Evolutionary conservation across 2,329 filamentous ascomycete genomes (phyloP), one percentile per base, ranked within the genome.

Genomic region (Aspergillus viridinutans): DNA sequence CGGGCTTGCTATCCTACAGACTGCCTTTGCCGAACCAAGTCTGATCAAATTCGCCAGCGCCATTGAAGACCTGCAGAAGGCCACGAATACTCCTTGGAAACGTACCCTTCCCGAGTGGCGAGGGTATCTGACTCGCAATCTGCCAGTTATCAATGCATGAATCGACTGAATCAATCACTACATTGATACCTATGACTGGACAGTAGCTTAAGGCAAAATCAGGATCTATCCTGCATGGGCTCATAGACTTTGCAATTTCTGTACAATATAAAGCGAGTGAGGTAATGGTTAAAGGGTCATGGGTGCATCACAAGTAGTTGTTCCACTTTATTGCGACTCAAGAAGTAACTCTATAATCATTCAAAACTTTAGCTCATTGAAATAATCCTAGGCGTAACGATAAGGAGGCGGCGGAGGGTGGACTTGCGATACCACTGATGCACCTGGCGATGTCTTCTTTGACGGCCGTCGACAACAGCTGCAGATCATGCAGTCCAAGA

Each of bases 1-100:
- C 60, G 84, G 85, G 1, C 69, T 88, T 26, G 83, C 78, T 0
- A 75, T 88, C 3, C 80, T 84, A 75, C 70, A 84, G 53, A 87
- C 84, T 1, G 85, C 85, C 0, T 88, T 82, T 78, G 80, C 76
- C 1, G 87, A 89, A 69, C 73, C 71, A 0, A 75, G 76, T 53
- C 70, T 89, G 57, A 74, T 89, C 52, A 82, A 76, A 66, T 88
- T 81, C 75, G 85, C 77, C 0, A 88, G 82, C 65, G 85, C 84
- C 1, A 85, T 87, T 62, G 84, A 87, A 69, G 80, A 87, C 66
- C 67, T 86, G 59, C 80, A 83, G 69, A 64, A 72, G 25, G 72
- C 65, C 3, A 72, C 73, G 4, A 67, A 74, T 6, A 80, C 77
- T 0, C 64, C 69, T 12, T 80, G 80, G 55, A 77, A 78, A 68